Base-by-base conservation (phyloP, 495 filamentous ascomycete species). In the Podospora pseudopauciseta region DNA sequence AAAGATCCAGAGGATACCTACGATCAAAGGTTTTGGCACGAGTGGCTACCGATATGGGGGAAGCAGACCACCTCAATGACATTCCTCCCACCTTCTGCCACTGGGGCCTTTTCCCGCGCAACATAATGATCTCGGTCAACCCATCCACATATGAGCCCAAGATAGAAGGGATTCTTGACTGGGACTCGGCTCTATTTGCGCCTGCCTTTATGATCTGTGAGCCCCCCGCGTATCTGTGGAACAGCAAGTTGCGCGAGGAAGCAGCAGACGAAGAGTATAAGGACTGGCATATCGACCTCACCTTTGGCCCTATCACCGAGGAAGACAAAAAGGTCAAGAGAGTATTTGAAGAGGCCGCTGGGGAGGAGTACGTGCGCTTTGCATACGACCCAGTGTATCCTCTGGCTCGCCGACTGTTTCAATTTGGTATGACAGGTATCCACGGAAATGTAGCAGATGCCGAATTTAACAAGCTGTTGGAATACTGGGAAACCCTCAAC, bases 221-320 rank as follows among this genome's bases (percentile, higher is more conserved):
- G 0, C 66, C 66, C 32, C 66, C 66, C 2, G 26, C 55, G 7
- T 67, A 60, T 60, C n/a, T 67, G 27, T 67, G 66, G 60, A 55
- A 44, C 15, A 19, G 32, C 26, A 13, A 16, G 4, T 9, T 26
- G 3, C 15, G 34, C 16, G 30, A 23, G 4, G 32, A 62, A 32
- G 18, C 9, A n/a, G 39, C 55, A 26, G 65, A 61, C 34, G n/a
- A 60, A 20, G 60, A 39, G 4, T 32, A 1, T 7, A 4, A 32
- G 30, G 30, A 32, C 3, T 32, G 30, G 30, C 30, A 20, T 18
- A 63, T n/a, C 34, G 16, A 11, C 2, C 0, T 20, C 15, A 56
- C 54, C 54, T 5, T 63, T 34, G 60, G 49, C 13, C 60, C 66
- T 4, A 20, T 20, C 11, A 59, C 60, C 3, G 18, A 55, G 4